Evolutionary conservation across 2,329 filamentous ascomycete genomes (phyloP).

Genomic region (Aspergillus novofumigatus): DNA sequence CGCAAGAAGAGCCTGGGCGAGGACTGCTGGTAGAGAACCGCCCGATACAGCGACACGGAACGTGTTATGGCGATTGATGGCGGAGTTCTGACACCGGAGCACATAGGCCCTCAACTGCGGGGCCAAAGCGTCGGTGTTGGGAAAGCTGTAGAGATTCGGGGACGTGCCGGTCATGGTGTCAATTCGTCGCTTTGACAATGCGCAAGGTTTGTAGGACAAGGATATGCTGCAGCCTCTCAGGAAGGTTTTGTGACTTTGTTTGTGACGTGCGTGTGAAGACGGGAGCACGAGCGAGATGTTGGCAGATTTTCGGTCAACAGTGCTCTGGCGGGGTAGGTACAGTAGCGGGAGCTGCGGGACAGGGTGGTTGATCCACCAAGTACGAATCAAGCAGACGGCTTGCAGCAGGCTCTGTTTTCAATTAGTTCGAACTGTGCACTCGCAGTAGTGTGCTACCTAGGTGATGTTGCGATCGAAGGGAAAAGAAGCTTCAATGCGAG

Average conservation of each 20-base stretch:
- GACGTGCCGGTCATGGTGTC: slow-evolving; percentile 37
- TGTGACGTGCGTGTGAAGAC: neutral
- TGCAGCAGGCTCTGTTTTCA: neutral
- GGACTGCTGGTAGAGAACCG: slow-evolving; percentile 82
- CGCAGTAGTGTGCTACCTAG: neutral
- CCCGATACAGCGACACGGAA: slow-evolving; percentile 95
- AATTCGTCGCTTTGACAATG: neutral
- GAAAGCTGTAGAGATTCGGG: slow-evolving; percentile 74
- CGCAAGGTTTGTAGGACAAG: neutral
- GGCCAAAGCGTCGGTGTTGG: slow-evolving; percentile 65
- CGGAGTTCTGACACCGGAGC: slow-evolving; percentile 73
- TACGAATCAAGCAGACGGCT: neutral
- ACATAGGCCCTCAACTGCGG: slow-evolving; percentile 76
- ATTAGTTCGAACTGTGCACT: neutral
- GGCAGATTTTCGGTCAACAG: slow-evolving; percentile 4
- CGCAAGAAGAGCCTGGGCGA: slow-evolving; percentile 76
- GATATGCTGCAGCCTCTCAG: neutral
- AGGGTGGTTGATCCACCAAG: neutral
- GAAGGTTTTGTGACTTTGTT: neutral
- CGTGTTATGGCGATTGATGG: slow-evolving; percentile 70
- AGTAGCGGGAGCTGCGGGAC: slow-evolving; percentile 5
- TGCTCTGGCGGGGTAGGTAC: slow-evolving; percentile 1
- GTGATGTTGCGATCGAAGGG: neutral
- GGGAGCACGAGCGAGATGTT: neutral
- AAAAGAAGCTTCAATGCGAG: neutral